Conservation (phyloP, 176 grass and related monocot genomes). For the Juncus inflexus region DNA sequence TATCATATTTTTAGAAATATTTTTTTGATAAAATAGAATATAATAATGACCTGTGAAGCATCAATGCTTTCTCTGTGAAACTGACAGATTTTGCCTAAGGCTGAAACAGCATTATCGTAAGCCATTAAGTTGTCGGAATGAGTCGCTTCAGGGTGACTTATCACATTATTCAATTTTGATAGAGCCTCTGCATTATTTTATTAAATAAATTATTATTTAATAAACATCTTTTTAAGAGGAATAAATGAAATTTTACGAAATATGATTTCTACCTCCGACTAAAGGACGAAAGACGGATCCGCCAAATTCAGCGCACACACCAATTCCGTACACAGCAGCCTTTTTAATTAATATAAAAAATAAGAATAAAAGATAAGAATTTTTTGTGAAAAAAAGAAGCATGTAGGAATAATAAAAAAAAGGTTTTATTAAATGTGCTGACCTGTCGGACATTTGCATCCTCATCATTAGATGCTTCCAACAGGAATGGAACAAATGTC, state of each 20-base stretch:
- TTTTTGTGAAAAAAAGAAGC: not conserved
- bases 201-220: not conserved
- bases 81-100: slow-evolving; percentile 91
- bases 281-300: slow-evolving; percentile 72
- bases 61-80: slow-evolving; percentile 81
- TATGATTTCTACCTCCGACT: slow-evolving; percentile 64
- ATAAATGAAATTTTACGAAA: not conserved
- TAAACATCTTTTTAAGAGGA: not conserved
- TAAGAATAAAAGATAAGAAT: not conserved
- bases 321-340: slow-evolving; percentile 99
- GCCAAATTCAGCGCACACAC: slow-evolving; percentile 96
- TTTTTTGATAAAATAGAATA: not conserved
- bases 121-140: slow-evolving; percentile 84
- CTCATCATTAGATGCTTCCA: slow-evolving; percentile 94
- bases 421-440: slow-evolving; percentile 1
- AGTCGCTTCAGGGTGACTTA: slow-evolving; percentile 69
- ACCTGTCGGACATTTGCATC: slow-evolving; percentile 94
- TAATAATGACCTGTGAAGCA: slow-evolving; percentile 56
- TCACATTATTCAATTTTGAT: slow-evolving; percentile 85
- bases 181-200: slow-evolving; percentile 62
- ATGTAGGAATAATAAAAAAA: slow-evolving; percentile 12
- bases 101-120: slow-evolving; percentile 96
- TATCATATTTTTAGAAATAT: slow-evolving; percentile 2
- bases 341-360: slow-evolving; percentile 16
- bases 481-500: slow-evolving; percentile 88